Evolutionary conservation across 1,284 basidiomycete species (phyloP).

Genomic region (Sanguinoderma infundibulare): DNA sequence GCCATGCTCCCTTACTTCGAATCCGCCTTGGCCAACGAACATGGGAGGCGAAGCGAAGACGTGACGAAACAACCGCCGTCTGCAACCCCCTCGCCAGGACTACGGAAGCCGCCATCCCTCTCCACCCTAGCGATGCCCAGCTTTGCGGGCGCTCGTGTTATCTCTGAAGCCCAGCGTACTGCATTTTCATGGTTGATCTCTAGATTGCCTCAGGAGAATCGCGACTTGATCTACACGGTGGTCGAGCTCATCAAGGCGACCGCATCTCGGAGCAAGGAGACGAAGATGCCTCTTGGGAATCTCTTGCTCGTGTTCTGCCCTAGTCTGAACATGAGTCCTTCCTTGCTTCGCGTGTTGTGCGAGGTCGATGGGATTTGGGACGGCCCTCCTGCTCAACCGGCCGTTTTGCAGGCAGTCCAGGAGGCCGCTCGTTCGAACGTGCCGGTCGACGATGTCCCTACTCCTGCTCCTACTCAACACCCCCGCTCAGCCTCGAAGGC

Average conservation of each 20-base stretch:
- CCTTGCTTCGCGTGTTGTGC: slow-evolving; percentile 72
- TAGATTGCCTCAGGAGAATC: slow-evolving; percentile 73
- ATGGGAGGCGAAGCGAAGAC: slow-evolving; percentile 20
- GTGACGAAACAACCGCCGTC: slow-evolving; percentile 24
- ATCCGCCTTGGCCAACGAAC: slow-evolving; percentile 65
- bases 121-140: slow-evolving; percentile 75
- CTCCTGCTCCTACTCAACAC: background rate
- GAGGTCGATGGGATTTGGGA: slow-evolving; percentile 74
- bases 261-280: slow-evolving; percentile 62
- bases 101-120: slow-evolving; percentile 75
- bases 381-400: slow-evolving; percentile 19
- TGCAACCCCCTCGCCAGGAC: slow-evolving; percentile 49
- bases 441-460: background rate
- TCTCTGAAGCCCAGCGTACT: slow-evolving; percentile 57
- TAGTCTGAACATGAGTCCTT: slow-evolving; percentile 80
- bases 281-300: slow-evolving; percentile 87
- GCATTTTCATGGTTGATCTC: slow-evolving; percentile 61
- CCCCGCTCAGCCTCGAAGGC: background rate
- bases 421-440: background rate
- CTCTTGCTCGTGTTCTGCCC: slow-evolving; percentile 81
- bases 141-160: slow-evolving; percentile 58
- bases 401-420: slow-evolving; percentile 1
- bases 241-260: slow-evolving; percentile 75
- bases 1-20: slow-evolving; percentile 77
- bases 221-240: slow-evolving; percentile 73